Conservation (phyloP, 345 rosid genomes). For the Abelmoschus esculentus region DNA sequence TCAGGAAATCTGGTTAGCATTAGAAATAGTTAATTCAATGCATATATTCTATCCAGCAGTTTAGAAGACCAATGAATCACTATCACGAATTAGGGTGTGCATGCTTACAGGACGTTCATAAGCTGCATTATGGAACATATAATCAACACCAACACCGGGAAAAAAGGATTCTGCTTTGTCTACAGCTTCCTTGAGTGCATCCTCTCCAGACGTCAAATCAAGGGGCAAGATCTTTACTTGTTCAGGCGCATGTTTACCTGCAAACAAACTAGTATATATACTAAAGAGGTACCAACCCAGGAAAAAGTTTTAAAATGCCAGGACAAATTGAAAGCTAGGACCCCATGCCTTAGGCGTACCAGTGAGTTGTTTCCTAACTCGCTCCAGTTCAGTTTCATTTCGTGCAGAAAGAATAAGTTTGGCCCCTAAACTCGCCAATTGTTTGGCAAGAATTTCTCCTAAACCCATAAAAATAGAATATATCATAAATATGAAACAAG, state of each 20-base stretch:
- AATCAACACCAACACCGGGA: constrained; percentile 62
- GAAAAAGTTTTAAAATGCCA: neutral
- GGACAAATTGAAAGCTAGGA: neutral
- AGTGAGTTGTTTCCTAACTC: constrained; percentile 61
- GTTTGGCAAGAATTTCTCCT: constrained; percentile 89
- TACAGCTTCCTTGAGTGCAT: constrained; percentile 54
- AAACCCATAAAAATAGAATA: constrained; percentile 10
- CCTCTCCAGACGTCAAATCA: constrained; percentile 82
- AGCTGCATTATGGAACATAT: constrained; percentile 90
- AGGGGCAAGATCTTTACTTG: constrained; percentile 72
- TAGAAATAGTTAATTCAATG: no score
- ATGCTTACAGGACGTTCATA: constrained; percentile 84
- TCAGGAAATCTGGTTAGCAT: neutral
- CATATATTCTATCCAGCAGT: neutral
- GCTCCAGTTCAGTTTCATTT: constrained; percentile 61
- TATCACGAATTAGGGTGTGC: constrained; percentile 1
- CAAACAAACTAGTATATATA: neutral
- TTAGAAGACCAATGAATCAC: neutral
- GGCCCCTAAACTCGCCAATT: constrained; percentile 75
- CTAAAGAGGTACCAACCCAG: neutral
- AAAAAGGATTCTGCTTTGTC: constrained; percentile 66
- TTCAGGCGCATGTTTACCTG: constrained; percentile 75
- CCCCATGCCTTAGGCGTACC: constrained; percentile 32
- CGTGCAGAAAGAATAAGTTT: constrained; percentile 90
- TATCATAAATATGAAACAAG: neutral